phyloP scores from a whole-genome alignment of 2,329 filamentous ascomycete species.

The Aspergillus candidus region DNA sequence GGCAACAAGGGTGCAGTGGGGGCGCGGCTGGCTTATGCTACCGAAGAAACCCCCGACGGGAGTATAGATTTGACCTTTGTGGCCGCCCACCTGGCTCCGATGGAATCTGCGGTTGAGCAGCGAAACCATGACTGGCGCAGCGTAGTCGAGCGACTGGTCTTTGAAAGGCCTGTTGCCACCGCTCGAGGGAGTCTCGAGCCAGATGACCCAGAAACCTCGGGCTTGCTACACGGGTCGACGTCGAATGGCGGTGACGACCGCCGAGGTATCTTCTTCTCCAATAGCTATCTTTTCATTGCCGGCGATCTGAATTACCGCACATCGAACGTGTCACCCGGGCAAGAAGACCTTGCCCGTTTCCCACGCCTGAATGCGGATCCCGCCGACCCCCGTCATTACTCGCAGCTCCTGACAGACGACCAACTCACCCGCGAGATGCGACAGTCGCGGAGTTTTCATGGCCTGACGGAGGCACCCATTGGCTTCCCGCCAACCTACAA shows the following conservation, averaged over 20 bases:
- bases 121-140: slow-evolving; percentile 85
- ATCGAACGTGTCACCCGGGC: slow-evolving; percentile 57
- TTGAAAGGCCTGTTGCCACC: slow-evolving; percentile 39
- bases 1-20: slow-evolving; percentile 94
- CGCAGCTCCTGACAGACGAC: slow-evolving; percentile 63
- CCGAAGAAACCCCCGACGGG: slow-evolving; percentile 32
- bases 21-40: slow-evolving; percentile 59
- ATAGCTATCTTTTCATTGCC: slow-evolving; percentile 73
- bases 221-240: slow-evolving; percentile 25
- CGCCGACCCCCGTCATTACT: slow-evolving; percentile 56
- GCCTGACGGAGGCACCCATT: slow-evolving; percentile 67
- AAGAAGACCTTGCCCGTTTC: slow-evolving; percentile 54
- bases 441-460: slow-evolving; percentile 67
- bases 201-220: slow-evolving; percentile 25
- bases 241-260: slow-evolving; percentile 25
- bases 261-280: slow-evolving; percentile 63
- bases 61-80: slow-evolving; percentile 73
- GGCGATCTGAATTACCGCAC: slow-evolving; percentile 97
- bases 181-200: slow-evolving; percentile 27
- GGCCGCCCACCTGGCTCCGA: slow-evolving; percentile 79
- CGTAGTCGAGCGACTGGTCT: slow-evolving; percentile 74
- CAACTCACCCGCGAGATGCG: slow-evolving; percentile 69
- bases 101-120: slow-evolving; percentile 69
- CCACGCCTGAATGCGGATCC: slow-evolving; percentile 52
- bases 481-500: slow-evolving; percentile 92